These are phyloP conservation scores for Hericium rajendrae DNA, from an alignment of 768 basidiomycete genomes.

Conservation along the genomic window DNA sequence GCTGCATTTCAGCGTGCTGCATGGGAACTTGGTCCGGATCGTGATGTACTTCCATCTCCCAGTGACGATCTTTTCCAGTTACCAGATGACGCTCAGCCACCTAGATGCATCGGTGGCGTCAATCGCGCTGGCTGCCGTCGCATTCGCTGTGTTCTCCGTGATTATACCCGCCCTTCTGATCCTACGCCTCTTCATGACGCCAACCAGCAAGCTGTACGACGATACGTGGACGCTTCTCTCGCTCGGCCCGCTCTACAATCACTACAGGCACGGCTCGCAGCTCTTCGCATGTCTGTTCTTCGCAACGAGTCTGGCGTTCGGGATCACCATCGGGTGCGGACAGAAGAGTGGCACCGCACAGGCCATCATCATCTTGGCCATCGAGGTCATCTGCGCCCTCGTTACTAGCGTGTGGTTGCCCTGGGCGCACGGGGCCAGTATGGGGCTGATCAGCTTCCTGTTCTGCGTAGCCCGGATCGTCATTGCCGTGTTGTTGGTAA, in stretches of 20 bases:
- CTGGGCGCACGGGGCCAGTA: slow-evolving; percentile 93
- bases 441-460: slow-evolving; percentile 93
- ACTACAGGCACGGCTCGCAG: slow-evolving; percentile 86
- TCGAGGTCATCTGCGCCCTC: slow-evolving; percentile 81
- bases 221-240: slow-evolving; percentile 87
- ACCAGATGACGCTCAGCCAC: slow-evolving; percentile 62
- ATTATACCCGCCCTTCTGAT: slow-evolving; percentile 67
- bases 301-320: slow-evolving; percentile 72
- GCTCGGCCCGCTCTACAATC: slow-evolving; percentile 89
- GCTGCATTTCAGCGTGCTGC: slow-evolving; percentile 72
- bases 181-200: slow-evolving; percentile 67
- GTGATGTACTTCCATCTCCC: slow-evolving; percentile 92
- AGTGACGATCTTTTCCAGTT: slow-evolving; percentile 84
- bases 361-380: slow-evolving; percentile 79
- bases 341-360: slow-evolving; percentile 89
- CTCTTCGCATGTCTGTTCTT: slow-evolving; percentile 80
- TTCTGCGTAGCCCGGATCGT: slow-evolving; percentile 88
- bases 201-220: slow-evolving; percentile 87
- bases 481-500: slow-evolving; percentile 81
- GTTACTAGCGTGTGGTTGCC: slow-evolving; percentile 92
- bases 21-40: slow-evolving; percentile 87
- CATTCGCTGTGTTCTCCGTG: slow-evolving; percentile 74
- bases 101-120: slow-evolving; percentile 45
- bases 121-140: slow-evolving; percentile 70
- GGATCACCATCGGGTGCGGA: slow-evolving; percentile 79